Evolutionary conservation across 2,329 filamentous ascomycete species (phyloP), one percentile per base, ranked within the genome.

Genomic region (Pseudocercospora vitis): DNA sequence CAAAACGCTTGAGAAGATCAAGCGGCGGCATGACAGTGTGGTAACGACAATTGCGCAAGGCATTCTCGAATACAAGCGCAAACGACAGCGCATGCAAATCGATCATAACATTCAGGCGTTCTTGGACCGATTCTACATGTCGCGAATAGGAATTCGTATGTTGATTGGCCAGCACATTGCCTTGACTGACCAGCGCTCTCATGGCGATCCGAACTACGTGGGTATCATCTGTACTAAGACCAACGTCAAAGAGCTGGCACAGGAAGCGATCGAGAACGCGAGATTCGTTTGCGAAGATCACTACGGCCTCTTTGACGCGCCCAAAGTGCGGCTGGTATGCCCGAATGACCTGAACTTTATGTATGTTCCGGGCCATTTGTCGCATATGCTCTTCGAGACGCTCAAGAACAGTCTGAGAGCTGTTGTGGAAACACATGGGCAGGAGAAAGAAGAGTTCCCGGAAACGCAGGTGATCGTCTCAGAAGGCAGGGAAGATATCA

Each of bases 91-190:
- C 50, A 94, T 97, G 87, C 94, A 97, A 70, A 99, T 99, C 68
- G 94, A 97, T 74, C 87, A 91, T 71, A 95, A 91, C 65, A 96
- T 99, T 55, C 94, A 99, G 73, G 87, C 90, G 51, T 99, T 99
- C 78, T 84, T 99, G 62, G 94, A 99, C 75, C 89, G 94, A 55
- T 99, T 99, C 75, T 99, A 99, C 80, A 99, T 99, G 94, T 96
- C 91, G 39, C 89, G 94, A 59, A 99, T 99, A 68, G 94, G 94
- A 62, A 99, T 99, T 64, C 89, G 94, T 65, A 99, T 99, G 94
- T 85, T 99, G 47, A 96, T 99, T 66, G 94, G 94, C 49, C 94
- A 99, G 73, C 94, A 99, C 77, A 96, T 99, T 67, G 94, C 94
- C 55, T 80, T 99, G 55, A 96, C 91, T 4, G 92, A 97, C 71